Evolutionary conservation across 805 yeast species (phyloP).

Genomic region (Metschnikowia bowlesiae): DNA sequence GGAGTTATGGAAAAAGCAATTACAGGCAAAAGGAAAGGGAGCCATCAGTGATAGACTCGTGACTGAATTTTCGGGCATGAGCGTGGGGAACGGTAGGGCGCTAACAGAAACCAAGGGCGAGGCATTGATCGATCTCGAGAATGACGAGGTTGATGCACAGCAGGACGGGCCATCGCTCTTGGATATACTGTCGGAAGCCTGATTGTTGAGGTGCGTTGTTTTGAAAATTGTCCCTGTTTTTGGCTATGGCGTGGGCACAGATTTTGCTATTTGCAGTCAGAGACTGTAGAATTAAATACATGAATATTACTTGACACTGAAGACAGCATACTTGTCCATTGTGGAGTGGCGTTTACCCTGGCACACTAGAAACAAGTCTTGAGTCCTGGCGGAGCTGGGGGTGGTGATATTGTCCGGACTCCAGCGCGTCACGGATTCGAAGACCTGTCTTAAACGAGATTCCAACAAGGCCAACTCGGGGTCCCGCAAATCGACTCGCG

Average conservation of each 20-base stretch:
- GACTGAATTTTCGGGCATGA: conserved; percentile 30
- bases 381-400: conserved; percentile 3
- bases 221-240: too few relatives aligned
- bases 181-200: conserved; percentile 4
- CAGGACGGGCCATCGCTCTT: conserved; percentile 9
- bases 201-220: neutral
- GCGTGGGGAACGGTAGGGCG: conserved; percentile 14
- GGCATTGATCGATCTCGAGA: conserved; percentile 18
- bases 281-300: neutral
- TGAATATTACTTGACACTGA: conserved; percentile 7
- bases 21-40: conserved; percentile 48
- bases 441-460: conserved; percentile 22
- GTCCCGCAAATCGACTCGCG: conserved; percentile 23
- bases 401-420: conserved; percentile 6
- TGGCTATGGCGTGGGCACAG: neutral
- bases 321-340: conserved; percentile 13
- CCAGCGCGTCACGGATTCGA: conserved; percentile 23
- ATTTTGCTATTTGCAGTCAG: neutral
- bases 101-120: conserved; percentile 7
- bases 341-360: conserved; percentile 9
- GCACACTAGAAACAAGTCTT: conserved; percentile 29
- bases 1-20: conserved; percentile 61
- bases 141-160: conserved; percentile 1
- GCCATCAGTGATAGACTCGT: conserved; percentile 60
- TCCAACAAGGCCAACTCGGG: conserved; percentile 26